Evolutionary conservation across 352 stramenopile species (phyloP).

Genomic region (Globisporangium uncinulatum): DNA sequence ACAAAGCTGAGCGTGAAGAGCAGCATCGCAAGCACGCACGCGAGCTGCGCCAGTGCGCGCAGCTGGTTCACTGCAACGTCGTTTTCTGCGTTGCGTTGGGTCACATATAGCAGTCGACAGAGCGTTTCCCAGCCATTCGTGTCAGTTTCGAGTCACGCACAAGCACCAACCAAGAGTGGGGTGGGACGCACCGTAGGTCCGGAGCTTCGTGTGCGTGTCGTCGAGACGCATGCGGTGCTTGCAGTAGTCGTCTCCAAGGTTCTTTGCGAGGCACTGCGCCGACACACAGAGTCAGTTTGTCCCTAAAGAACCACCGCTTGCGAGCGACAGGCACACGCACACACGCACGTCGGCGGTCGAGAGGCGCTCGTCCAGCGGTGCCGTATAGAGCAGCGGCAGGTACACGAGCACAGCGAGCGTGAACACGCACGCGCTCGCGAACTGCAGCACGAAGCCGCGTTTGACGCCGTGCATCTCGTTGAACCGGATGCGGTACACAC

Average conservation of each 20-base stretch:
- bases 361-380: slow-evolving; percentile 26
- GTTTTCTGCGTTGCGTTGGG: slow-evolving; percentile 19
- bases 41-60: slow-evolving; percentile 48
- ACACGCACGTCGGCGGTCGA: slow-evolving; percentile 26
- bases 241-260: slow-evolving; percentile 51
- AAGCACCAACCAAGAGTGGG: not conserved
- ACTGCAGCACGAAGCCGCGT: slow-evolving; percentile 41
- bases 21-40: slow-evolving; percentile 46
- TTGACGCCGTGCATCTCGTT: slow-evolving; percentile 36
- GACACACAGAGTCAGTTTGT: slow-evolving; percentile 5
- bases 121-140: not conserved
- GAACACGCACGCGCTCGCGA: slow-evolving; percentile 39
- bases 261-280: slow-evolving; percentile 30
- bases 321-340: not conserved
- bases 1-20: slow-evolving; percentile 58
- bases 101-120: not conserved
- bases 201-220: slow-evolving; percentile 40
- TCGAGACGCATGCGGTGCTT: slow-evolving; percentile 36
- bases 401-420: slow-evolving; percentile 48
- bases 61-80: slow-evolving; percentile 49
- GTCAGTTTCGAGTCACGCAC: not conserved
- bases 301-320: too few relatives aligned
- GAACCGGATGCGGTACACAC: slow-evolving; percentile 37
- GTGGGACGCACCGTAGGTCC: slow-evolving; percentile 40
- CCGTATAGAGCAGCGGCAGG: slow-evolving; percentile 40